Base-by-base conservation (phyloP, 1,284 basidiomycete species). In the Pterulicium gracile region DNA sequence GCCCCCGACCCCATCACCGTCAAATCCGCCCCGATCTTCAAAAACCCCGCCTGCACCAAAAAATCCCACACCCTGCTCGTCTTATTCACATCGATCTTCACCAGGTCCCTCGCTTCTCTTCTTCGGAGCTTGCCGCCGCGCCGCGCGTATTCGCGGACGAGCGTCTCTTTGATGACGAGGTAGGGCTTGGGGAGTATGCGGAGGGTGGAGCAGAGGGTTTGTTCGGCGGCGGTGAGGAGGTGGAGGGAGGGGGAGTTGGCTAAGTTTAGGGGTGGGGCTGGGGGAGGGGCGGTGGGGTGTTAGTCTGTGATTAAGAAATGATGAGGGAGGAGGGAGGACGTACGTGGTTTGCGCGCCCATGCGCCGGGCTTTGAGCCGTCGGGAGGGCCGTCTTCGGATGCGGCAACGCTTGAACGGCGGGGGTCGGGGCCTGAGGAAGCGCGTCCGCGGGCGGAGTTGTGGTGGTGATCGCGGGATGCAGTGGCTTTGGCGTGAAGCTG, bases 11-110 rank as follows among this genome's bases (percentile, higher is more conserved):
- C n/a, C n/a, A n/a, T 32, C 27, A 32, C n/a, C 27, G 27, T 32
- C 27, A 32, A 10, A 32, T 32, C 27, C 27, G 27, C 39, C 18
- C 39, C 39, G 46, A 81, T 80, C 54, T 79, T 79, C 52, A 87
- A 65, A 60, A 80, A 84, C 5, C 84, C 84, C 4, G 81, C 76
- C 57, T 86, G 83, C 2, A 86, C 81, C 23, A 93, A 68, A 59
- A 90, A 91, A 59, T 93, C 89, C 85, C 89, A 93, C 39, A 94
- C 86, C 22, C 85, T 71, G 60, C 81, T 85, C 3, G 88, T 90
- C 65, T 94, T 93, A 63, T 91, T 91, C 49, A 90, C 88, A 61
- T 94, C 90, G 53, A 93, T 89, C 63, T 90, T 91, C 58, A 93
- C 81, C 52, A 93, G 71, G 61, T 91, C 88, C 47, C 88, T 75